These are phyloP conservation scores for Rheum nobile DNA, from an alignment of 148 eudicot species.

Conservation along the genomic window DNA sequence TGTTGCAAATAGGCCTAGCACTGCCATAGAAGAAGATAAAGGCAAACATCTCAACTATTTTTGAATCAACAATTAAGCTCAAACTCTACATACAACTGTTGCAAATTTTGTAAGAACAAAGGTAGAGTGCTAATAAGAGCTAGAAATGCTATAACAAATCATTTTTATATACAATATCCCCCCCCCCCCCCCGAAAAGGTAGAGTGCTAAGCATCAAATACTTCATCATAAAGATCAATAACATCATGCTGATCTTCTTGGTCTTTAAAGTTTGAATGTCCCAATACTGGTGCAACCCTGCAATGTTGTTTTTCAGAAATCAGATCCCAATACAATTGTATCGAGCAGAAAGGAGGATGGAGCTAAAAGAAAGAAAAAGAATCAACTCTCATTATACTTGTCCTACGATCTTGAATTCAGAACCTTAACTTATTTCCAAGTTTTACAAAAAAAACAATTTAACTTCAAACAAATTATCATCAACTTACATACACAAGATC, in stretches of 20 bases:
- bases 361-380: not conserved
- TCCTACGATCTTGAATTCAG: no score
- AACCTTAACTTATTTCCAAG: no score
- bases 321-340: not conserved
- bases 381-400: not conserved
- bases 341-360: not conserved
- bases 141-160: not conserved
- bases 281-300: slow-evolving; percentile 23
- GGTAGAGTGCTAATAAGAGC: slow-evolving; percentile 2
- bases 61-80: not conserved
- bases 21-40: no score
- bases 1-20: no score
- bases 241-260: slow-evolving; percentile 64
- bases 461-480: no score
- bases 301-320: not conserved
- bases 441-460: no score
- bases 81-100: not conserved
- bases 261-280: slow-evolving; percentile 43
- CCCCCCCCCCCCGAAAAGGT: not conserved
- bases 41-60: no score
- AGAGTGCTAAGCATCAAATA: slow-evolving; percentile 18
- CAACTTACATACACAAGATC: no score
- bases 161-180: not conserved
- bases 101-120: not conserved
- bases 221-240: slow-evolving; percentile 89